These are phyloP conservation scores for Nitzschia sp. DNA, from an alignment of 108 stramenopile genomes.

Conservation along the genomic window DNA sequence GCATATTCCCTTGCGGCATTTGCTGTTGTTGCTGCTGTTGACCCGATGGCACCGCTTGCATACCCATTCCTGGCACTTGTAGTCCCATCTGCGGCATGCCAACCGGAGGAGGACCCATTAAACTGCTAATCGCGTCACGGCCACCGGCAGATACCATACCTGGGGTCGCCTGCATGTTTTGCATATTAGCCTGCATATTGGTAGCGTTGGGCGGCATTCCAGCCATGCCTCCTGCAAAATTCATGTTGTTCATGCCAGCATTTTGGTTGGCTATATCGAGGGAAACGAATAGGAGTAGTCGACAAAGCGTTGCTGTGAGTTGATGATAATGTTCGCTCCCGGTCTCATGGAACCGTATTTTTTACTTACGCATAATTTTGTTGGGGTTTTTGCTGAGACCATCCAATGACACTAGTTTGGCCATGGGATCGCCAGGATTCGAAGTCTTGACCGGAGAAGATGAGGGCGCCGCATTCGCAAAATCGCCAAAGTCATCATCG, in stretches of 20 bases:
- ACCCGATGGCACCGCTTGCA: neutral
- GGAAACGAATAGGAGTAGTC: neutral
- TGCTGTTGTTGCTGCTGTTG: conserved; percentile 10
- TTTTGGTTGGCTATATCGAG: conserved; percentile 15
- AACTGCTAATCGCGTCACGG: conserved; percentile 48
- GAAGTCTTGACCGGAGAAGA: conserved; percentile 31
- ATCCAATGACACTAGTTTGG: conserved; percentile 77
- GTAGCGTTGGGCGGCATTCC: conserved; percentile 8
- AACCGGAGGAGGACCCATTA: conserved; percentile 39
- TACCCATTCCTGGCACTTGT: conserved; percentile 16
- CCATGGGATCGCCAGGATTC: conserved; percentile 67
- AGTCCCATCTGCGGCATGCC: conserved; percentile 23
- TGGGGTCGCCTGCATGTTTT: conserved; percentile 15
- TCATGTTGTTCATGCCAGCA: neutral
- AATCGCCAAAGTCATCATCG: conserved; percentile 65
- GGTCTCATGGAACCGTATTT: neutral
- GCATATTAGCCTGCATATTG: neutral
- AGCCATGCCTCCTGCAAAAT: neutral
- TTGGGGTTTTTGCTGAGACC: conserved; percentile 70
- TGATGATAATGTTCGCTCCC: neutral
- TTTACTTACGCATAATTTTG: conserved; percentile 18
- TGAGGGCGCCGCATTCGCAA: conserved; percentile 49
- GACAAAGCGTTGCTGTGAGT: too few relatives aligned
- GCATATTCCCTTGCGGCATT: conserved; percentile 39
- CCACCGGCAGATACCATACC: conserved; percentile 47